Conservation (phyloP, 192 early-diverging fungal genomes). For the Coemansia sp. region DNA sequence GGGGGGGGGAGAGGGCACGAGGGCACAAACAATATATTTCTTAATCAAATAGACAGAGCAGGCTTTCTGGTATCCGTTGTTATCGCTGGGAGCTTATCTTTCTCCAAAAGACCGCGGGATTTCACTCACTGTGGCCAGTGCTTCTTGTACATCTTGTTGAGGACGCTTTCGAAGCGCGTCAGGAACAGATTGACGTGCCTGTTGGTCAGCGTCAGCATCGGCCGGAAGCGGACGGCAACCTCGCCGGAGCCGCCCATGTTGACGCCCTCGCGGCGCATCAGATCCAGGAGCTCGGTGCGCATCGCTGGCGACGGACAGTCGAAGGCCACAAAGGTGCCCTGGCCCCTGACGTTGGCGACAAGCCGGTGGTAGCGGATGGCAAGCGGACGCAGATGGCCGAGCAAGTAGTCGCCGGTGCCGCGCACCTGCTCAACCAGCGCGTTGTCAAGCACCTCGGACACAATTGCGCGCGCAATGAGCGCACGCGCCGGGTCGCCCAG, state of each 20-base stretch:
- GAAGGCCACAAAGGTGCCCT: conserved; percentile 72
- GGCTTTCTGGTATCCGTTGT: too few relatives aligned
- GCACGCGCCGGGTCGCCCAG: conserved; percentile 72
- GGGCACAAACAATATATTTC: too few relatives aligned
- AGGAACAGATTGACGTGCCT: conserved; percentile 70
- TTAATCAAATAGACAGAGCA: too few relatives aligned
- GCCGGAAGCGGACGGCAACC: conserved; percentile 61
- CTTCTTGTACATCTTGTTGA: conserved; percentile 56
- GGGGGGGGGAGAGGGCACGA: too few relatives aligned
- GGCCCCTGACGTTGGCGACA: conserved; percentile 61
- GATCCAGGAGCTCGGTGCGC: conserved; percentile 58
- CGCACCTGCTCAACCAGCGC: conserved; percentile 57
- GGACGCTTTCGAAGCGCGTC: conserved; percentile 59
- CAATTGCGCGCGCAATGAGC: conserved; percentile 61
- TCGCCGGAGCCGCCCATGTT: conserved; percentile 73
- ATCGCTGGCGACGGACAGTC: conserved; percentile 57
- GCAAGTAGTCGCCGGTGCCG: conserved; percentile 59
- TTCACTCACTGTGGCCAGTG: conserved; percentile 34
- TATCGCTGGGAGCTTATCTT: too few relatives aligned
- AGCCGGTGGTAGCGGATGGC: conserved; percentile 51
- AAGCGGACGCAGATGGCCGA: conserved; percentile 56
- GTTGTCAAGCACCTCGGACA: conserved; percentile 61
- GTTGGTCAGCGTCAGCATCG: conserved; percentile 71
- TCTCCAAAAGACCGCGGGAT: not conserved
- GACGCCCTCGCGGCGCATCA: conserved; percentile 63